Evolutionary conservation across 1,284 basidiomycete genomes (phyloP).

Genomic region (Schizopora paradoxa): DNA sequence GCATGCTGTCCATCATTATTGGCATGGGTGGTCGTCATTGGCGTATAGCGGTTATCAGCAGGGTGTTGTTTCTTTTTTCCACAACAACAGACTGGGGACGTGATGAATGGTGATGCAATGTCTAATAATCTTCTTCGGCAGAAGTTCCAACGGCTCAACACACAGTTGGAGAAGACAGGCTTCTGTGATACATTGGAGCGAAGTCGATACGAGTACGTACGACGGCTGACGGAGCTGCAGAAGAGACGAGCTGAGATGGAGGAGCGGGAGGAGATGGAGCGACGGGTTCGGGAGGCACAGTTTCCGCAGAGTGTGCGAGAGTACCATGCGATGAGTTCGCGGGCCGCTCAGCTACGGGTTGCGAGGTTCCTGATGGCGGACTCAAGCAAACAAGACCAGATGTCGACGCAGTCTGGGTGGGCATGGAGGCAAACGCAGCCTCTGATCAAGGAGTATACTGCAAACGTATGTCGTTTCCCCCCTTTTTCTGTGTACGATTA

Average conservation of each 20-base stretch:
- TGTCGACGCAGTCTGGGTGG: slow-evolving; percentile 49
- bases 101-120: neutral
- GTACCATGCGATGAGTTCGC: slow-evolving; percentile 36
- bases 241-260: slow-evolving; percentile 26
- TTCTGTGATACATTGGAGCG: slow-evolving; percentile 17
- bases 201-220: slow-evolving; percentile 40
- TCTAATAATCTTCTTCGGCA: slow-evolving; percentile 6
- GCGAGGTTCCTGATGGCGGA: slow-evolving; percentile 45
- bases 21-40: too few relatives aligned
- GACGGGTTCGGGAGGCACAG: slow-evolving; percentile 34
- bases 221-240: slow-evolving; percentile 31
- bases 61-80: slow-evolving; percentile 1
- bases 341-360: slow-evolving; percentile 44
- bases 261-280: slow-evolving; percentile 29
- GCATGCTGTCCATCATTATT: too few relatives aligned
- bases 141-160: slow-evolving; percentile 15
- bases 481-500: slow-evolving; percentile 1
- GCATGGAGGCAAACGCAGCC: slow-evolving; percentile 40
- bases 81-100: slow-evolving; percentile 2
- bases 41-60: too few relatives aligned
- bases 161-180: slow-evolving; percentile 3
- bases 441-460: slow-evolving; percentile 34
- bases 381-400: slow-evolving; percentile 37
- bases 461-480: slow-evolving; percentile 34
- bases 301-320: slow-evolving; percentile 47